A percentile compares a stretch with the other conserved stretches of the same genome.
Evolutionary conservation across 2,329 filamentous ascomycete genomes (phyloP).

Genomic region (Huntiella abstrusa): DNA sequence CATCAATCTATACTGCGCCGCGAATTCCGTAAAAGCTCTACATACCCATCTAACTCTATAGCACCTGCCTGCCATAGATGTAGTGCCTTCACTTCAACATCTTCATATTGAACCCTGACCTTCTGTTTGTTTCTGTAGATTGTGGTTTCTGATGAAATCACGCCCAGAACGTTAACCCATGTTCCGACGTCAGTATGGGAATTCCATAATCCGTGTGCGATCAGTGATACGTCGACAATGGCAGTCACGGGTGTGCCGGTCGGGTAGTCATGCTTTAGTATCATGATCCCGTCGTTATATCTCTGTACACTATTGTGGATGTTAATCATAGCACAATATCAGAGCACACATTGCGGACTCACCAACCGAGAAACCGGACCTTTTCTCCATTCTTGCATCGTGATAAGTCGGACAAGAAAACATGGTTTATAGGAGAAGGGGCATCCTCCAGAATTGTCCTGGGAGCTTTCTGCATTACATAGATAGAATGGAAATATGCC

Average conservation of each 20-base stretch:
- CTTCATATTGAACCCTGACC: not conserved
- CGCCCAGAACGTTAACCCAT: conserved; percentile 82
- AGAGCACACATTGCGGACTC: conserved; percentile 18
- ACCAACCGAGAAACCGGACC: conserved; percentile 87
- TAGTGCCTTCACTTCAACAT: conserved; percentile 27
- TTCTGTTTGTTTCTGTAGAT: not conserved
- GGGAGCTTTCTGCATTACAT: no score
- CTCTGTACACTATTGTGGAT: no score
- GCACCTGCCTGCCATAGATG: conserved; percentile 61
- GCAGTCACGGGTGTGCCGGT: conserved; percentile 27
- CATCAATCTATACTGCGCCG: no score
- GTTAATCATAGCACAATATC: no score
- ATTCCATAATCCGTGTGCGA: conserved; percentile 45
- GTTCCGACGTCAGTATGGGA: conserved; percentile 52
- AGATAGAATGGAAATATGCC: no score
- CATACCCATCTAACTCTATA: conserved; percentile 53
- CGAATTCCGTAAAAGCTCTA: conserved; percentile 20
- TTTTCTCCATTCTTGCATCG: conserved; percentile 43
- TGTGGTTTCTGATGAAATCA: conserved; percentile 28
- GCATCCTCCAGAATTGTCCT: no score
- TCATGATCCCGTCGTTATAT: conserved; percentile 24
- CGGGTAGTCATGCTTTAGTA: conserved; percentile 50
- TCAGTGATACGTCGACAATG: conserved; percentile 49
- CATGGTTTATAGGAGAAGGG: no score
- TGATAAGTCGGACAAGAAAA: conserved; percentile 42